Conservation (phyloP, 371 early-diverging fungal species). For the Rhizomucor miehei region DNA sequence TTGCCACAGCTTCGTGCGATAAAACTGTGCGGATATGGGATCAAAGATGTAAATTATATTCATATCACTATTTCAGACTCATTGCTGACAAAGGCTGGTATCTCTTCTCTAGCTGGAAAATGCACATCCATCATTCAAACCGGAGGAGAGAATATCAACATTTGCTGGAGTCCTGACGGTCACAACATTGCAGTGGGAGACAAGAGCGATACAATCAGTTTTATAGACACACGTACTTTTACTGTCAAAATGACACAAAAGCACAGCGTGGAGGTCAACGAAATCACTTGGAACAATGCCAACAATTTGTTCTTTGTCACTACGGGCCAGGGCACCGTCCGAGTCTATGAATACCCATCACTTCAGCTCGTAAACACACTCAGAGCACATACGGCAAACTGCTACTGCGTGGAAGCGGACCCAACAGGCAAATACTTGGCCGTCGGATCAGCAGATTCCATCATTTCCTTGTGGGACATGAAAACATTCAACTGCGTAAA, state of each 20-base stretch:
- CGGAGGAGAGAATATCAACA: constrained; percentile 83
- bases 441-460: constrained; percentile 76
- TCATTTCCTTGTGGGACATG: constrained; percentile 76
- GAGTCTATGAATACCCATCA: constrained; percentile 63
- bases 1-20: constrained; percentile 87
- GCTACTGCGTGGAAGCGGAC: constrained; percentile 83
- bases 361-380: constrained; percentile 58
- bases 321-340: constrained; percentile 75
- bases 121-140: constrained; percentile 66
- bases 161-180: constrained; percentile 84
- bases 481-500: constrained; percentile 62
- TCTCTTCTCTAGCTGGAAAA: constrained; percentile 53
- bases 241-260: constrained; percentile 52
- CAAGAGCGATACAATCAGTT: constrained; percentile 75
- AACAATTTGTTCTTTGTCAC: constrained; percentile 78
- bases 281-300: constrained; percentile 78
- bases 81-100: no score
- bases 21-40: constrained; percentile 88
- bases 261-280: constrained; percentile 66
- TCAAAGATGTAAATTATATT: constrained; percentile 58
- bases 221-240: constrained; percentile 73
- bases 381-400: constrained; percentile 78
- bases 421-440: constrained; percentile 76
- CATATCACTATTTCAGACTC: not conserved
- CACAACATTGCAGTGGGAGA: constrained; percentile 79